Evolutionary conservation across 768 basidiomycete genomes (phyloP).

Genomic region (Pleurotus giganteus): DNA sequence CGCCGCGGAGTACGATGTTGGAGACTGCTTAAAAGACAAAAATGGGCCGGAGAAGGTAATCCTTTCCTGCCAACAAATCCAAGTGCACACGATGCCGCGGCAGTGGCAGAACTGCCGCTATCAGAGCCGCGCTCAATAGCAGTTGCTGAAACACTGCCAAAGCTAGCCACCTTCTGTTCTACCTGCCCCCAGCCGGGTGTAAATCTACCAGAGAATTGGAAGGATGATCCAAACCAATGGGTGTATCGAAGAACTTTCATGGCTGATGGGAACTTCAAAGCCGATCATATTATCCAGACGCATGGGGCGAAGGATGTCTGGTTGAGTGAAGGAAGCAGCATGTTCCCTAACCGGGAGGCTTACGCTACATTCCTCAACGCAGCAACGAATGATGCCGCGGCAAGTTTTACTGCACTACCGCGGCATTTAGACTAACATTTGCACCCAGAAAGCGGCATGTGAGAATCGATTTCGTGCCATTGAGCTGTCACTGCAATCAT

Average conservation of each 20-base stretch:
- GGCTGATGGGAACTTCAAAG: neutral
- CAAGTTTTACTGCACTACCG: neutral
- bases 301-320: neutral
- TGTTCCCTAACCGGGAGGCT: neutral
- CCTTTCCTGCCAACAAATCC: too few species aligned
- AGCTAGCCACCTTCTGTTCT: neutral
- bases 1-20: neutral
- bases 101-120: too few species aligned
- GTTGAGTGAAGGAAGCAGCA: neutral
- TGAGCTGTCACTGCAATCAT: neutral
- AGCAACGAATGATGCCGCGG: neutral
- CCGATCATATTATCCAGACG: neutral
- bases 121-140: neutral
- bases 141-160: neutral
- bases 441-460: neutral
- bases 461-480: neutral
- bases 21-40: neutral
- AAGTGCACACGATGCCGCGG: too few species aligned
- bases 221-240: neutral
- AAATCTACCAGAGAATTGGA: neutral
- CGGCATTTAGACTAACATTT: neutral
- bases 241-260: neutral
- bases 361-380: neutral
- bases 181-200: neutral
- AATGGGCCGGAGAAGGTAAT: neutral